Base-by-base conservation (phyloP, 2,329 filamentous ascomycete genomes). In the Penicillium brevicompactum region DNA sequence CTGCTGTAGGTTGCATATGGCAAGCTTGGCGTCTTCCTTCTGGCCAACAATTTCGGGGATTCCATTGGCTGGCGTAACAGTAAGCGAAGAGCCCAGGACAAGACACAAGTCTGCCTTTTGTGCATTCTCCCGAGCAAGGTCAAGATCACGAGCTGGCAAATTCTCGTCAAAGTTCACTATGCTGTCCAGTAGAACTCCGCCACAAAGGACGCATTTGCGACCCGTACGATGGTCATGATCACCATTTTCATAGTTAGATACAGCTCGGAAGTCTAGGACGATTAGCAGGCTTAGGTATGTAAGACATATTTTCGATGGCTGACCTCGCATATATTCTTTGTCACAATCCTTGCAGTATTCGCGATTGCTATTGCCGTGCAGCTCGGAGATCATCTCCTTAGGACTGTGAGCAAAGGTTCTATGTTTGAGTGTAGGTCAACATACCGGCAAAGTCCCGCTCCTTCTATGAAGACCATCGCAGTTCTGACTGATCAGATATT, bases 291-390 rank as follows among this genome's bases (percentile, higher is more conserved):
- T 27, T 27, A 6, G 24, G 8, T 27, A 1, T 5, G 1, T 27
- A 73, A 54, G 18, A 79, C 80, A 47, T 80, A 77, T 78, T 45
- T 1, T 1, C 24, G 14, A 11, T 27, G 32, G n/a, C 5, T 9
- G 31, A 22, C 61, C 76, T 14, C 78, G 71, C 11, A 81, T 71
- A 24, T 78, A 80, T 49, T 81, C 76, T 30, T 79, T 78, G 0
- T 72, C 73, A 34, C 77, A 81, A 9, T 75, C 70, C 41, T 73
- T 71, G 58, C 78, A 81, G 27, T 66, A 74, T 49, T 80, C 78
- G 0, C 73, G 71, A 41, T 80, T 81, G 34, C 71, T 80, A 44
- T 81, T 81, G 0, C 78, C 78, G 30, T 81, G 78, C 1, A 81
- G 69, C 51, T 81, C 78, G 0, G 78, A 78, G 43, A 80, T 78